Evolutionary conservation across 768 basidiomycete genomes (phyloP).

Genomic region (Lactifluus volemus): DNA sequence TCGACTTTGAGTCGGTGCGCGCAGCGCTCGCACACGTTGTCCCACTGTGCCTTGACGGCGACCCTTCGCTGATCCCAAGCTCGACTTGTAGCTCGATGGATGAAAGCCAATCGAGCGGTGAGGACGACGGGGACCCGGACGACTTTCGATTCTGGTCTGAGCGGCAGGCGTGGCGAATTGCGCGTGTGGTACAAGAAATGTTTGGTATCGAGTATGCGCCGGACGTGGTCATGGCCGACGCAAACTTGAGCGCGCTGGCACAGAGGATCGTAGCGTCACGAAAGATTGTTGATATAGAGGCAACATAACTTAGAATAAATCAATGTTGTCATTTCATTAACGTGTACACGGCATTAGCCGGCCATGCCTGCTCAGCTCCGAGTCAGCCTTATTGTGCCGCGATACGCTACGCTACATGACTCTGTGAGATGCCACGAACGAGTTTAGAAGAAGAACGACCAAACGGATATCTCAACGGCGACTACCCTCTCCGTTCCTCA

Average conservation of each 20-base stretch:
- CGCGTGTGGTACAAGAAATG: slow-evolving; percentile 63
- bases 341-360: not conserved
- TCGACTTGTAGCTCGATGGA: slow-evolving; percentile 18
- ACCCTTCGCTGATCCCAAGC: slow-evolving; percentile 73
- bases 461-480: not conserved
- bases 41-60: slow-evolving; percentile 78
- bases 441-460: not conserved
- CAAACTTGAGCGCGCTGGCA: slow-evolving; percentile 80
- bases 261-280: slow-evolving; percentile 77
- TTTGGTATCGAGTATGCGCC: slow-evolving; percentile 85
- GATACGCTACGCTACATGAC: not conserved
- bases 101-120: slow-evolving; percentile 14
- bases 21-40: slow-evolving; percentile 66
- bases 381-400: too few species aligned
- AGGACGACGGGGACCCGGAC: slow-evolving; percentile 61
- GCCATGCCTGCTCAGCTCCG: too few species aligned
- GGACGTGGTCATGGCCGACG: slow-evolving; percentile 89
- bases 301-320: too few species aligned
- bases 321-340: not conserved
- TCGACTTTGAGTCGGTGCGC: slow-evolving; percentile 61
- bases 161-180: slow-evolving; percentile 84
- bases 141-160: slow-evolving; percentile 95
- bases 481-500: not conserved
- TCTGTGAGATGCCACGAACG: not conserved
- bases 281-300: slow-evolving; percentile 24